Conservation (phyloP, 441 rosid species). For the Macaranga tanarius region DNA sequence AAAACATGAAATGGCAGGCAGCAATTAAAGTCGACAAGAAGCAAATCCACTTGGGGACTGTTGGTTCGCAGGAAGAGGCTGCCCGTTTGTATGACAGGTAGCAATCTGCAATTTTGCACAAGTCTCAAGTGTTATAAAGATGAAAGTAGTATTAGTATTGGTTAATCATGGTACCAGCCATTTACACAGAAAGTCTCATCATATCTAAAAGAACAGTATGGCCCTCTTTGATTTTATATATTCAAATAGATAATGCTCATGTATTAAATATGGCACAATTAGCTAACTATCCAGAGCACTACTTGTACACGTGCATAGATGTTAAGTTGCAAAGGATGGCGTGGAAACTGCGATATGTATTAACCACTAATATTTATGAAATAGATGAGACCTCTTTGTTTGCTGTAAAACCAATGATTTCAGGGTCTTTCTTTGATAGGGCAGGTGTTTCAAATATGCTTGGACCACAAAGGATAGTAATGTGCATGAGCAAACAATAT, state of each 20-base stretch:
- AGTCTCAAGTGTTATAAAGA: neutral
- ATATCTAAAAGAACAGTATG: neutral
- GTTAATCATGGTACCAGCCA: neutral
- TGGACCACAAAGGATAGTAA: neutral
- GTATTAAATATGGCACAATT: neutral
- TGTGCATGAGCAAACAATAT: neutral
- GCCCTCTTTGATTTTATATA: neutral
- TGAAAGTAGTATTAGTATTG: too few relatives aligned
- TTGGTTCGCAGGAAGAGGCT: slow-evolving; percentile 92
- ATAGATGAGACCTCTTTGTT: neutral
- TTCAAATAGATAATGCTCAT: neutral
- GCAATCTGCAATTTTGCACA: neutral
- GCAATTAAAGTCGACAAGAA: slow-evolving; percentile 97
- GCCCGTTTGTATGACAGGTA: slow-evolving; percentile 93
- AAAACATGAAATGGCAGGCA: slow-evolving; percentile 99
- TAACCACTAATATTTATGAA: neutral
- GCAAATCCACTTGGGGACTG: slow-evolving; percentile 95
- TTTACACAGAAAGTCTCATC: slow-evolving; percentile 5
- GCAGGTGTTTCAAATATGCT: neutral
- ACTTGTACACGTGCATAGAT: neutral
- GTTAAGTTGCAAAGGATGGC: neutral
- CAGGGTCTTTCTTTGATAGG: neutral
- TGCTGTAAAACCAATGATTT: neutral
- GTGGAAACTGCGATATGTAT: neutral
- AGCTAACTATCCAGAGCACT: neutral